Evolutionary conservation across 345 rosid species (phyloP), one percentile per base, ranked within the genome.

Genomic region (Populus euphratica): DNA sequence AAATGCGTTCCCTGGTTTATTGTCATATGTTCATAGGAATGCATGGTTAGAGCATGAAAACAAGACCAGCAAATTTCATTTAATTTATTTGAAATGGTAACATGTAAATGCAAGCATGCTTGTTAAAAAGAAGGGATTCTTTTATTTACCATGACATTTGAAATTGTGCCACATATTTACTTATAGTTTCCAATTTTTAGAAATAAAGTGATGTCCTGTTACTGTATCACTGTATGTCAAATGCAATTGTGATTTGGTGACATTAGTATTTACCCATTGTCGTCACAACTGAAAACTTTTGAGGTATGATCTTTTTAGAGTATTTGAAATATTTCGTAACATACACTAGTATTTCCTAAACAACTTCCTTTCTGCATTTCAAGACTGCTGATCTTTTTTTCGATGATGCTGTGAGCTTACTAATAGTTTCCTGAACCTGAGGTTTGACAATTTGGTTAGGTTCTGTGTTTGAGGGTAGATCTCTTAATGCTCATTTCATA

Each of bases 141-240:
- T 68, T 21, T 61, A 7, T 73, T 65, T 49, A 61, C 27, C 4
- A n/a, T 3, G 21, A n/a, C 77, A 64, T 44, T 74, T 65, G 20
- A 75, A 56, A 16, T 63, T 43, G 33, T 49, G 47, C 41, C 11
- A 44, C 31, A 9, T n/a, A 12, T 47, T 23, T 36, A 21, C n/a
- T 13, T 18, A 33, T n/a, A 52, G 61, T 52, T 38, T 52, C 49
- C 49, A 2, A 20, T 20, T 64, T n/a, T 38, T 36, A 7, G 33
- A 73, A 52, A 13, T 38, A 21, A 73, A 73, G 68, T 73, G 38
- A 61, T 73, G 41, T 73, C 52, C 8, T 59, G n/a, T 56, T 27
- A 41, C 4, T 23, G 62, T 73, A 50, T 35, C 4, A 2, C 6
- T 10, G 35, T 39, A 9, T 59, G 23, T n/a, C 59, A 4, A 21